Evolutionary conservation across 2,329 filamentous ascomycete species (phyloP), one percentile per base, ranked within the genome.

Genomic region (Chrysosporium queenslandicum): DNA sequence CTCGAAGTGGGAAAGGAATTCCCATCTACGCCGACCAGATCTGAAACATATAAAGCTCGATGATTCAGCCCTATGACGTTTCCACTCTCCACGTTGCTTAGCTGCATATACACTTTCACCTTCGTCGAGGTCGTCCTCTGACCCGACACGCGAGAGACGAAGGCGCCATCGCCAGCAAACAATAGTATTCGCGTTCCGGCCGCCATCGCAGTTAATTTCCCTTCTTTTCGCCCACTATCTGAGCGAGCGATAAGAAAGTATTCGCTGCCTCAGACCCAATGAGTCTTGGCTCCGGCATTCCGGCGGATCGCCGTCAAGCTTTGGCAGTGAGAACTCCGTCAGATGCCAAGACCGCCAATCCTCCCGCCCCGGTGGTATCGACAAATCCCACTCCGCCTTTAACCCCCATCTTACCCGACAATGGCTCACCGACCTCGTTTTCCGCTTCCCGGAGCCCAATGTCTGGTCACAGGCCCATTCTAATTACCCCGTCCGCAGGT

Each of bases 341-440:
- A 18, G 41, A 47, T 47, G 50, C 54, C 43, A 56, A 49, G 48
- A 34, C 25, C 39, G 46, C 46, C 27, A 14, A 45, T 48, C 32
- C 48, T 20, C 46, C 47, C 14, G 30, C 52, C 20, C 54, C 49
- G n/a, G 42, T 30, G 27, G 16, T 50, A 2, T 42, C 45, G 43
- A 53, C 56, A 2, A 53, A 54, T 45, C 61, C 67, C 37, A 68
- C 66, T 12, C 67, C 67, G 29, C 67, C 67, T 8, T 60, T 68
- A 9, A 68, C 67, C 4, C 67, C 67, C 39, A 64, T 61, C 16
- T 60, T 59, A 23, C 55, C 61, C 37, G 55, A 54, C 16, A 51
- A 50, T 50, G 37, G 25, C 30, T 46, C 50, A 8, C 47, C 53
- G 37, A 50, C 48, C 29, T 43, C 56, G 41, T 45, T 50, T 30